Evolutionary conservation across 1,139 yeast genomes (phyloP).

Genomic region (Candida pseudoviswanathii): DNA sequence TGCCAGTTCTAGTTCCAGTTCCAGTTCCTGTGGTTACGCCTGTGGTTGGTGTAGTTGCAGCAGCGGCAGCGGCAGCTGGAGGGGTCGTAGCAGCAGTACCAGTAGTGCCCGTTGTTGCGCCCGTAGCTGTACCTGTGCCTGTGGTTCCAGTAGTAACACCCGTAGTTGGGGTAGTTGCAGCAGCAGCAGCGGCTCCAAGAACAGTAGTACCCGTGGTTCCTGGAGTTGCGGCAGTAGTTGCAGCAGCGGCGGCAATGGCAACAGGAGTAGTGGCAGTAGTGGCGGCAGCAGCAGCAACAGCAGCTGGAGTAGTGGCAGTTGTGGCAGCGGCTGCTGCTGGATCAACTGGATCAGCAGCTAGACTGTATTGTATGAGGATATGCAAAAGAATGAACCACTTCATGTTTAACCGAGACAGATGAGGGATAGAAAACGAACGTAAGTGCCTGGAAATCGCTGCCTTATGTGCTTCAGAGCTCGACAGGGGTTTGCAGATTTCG

Average conservation of each 20-base stretch:
- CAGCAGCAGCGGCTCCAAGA: slow-evolving; percentile 7
- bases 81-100: slow-evolving; percentile 15
- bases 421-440: slow-evolving; percentile 5
- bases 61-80: slow-evolving; percentile 15
- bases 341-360: slow-evolving; percentile 14
- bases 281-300: slow-evolving; percentile 11
- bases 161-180: slow-evolving; percentile 9
- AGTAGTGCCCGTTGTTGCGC: slow-evolving; percentile 13
- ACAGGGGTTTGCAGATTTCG: no score
- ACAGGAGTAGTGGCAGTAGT: slow-evolving; percentile 16
- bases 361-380: slow-evolving; percentile 1
- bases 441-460: not conserved
- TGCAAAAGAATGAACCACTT: slow-evolving; percentile 8
- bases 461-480: no score
- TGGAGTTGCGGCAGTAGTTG: slow-evolving; percentile 10
- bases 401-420: slow-evolving; percentile 1
- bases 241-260: slow-evolving; percentile 13
- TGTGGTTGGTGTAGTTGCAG: slow-evolving; percentile 15
- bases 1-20: slow-evolving; percentile 12
- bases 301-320: slow-evolving; percentile 15
- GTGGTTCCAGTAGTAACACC: slow-evolving; percentile 13
- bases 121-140: slow-evolving; percentile 10
- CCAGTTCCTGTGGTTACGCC: slow-evolving; percentile 15
- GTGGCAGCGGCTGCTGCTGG: slow-evolving; percentile 18
- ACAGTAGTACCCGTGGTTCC: slow-evolving; percentile 2